phyloP scores from a whole-genome alignment of 2,329 filamentous ascomycete genomes.

The Neopestalotiopsis sp. region DNA sequence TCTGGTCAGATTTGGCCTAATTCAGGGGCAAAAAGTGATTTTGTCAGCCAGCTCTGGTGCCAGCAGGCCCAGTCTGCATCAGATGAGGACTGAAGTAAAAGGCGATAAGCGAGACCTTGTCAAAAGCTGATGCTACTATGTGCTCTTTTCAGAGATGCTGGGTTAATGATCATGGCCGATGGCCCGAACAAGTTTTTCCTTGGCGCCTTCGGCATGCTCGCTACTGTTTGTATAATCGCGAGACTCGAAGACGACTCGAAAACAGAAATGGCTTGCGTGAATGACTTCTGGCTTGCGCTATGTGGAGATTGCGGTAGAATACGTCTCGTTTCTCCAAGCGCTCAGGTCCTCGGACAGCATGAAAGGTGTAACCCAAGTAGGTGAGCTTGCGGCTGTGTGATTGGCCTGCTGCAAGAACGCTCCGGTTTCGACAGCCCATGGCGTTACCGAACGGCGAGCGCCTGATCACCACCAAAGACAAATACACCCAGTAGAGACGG shows the following conservation, averaged over 20 bases:
- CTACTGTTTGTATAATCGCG: no score
- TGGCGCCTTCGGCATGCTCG: no score
- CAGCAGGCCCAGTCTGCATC: background rate
- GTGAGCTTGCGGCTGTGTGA: background rate
- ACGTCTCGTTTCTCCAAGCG: conserved; percentile 3
- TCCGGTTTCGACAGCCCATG: background rate
- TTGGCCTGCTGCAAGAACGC: background rate
- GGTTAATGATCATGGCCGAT: no score
- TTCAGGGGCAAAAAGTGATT: conserved; percentile 9
- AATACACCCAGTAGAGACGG: background rate
- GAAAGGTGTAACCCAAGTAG: background rate
- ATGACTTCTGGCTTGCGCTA: background rate
- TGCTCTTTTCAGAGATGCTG: background rate
- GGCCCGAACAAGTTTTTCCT: no score
- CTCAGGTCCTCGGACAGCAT: background rate
- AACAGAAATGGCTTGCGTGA: no score
- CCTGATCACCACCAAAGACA: background rate
- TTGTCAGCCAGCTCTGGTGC: background rate
- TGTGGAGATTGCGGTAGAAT: conserved; percentile 5
- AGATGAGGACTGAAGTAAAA: background rate
- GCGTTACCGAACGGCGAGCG: background rate
- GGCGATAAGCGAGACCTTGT: background rate
- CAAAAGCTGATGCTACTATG: no score
- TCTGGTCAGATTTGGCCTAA: conserved; percentile 7
- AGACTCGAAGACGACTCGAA: no score